These are phyloP conservation scores for Annulohypoxylon maeteangense DNA, from an alignment of 495 filamentous ascomycete species.

Conservation along the genomic window DNA sequence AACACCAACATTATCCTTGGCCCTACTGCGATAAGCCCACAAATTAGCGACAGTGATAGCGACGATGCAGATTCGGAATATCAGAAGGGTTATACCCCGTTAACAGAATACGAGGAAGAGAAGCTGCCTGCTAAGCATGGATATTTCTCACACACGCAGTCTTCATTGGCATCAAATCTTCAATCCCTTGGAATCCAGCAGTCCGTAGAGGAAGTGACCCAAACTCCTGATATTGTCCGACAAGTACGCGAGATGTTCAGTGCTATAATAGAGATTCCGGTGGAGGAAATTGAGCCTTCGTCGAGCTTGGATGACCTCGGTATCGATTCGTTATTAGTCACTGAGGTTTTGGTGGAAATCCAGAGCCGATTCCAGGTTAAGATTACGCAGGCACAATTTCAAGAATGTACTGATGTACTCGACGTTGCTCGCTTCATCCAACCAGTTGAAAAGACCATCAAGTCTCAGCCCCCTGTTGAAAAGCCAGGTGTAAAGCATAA, in stretches of 20 bases:
- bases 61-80: conserved; percentile 5
- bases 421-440: conserved; percentile 1
- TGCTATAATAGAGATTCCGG: conserved; percentile 4
- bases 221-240: neutral
- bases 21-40: neutral
- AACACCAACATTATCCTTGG: neutral
- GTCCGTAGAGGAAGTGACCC: neutral
- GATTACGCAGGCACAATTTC: conserved; percentile 1
- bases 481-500: neutral
- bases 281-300: neutral
- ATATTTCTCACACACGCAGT: neutral
- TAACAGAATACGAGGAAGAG: conserved; percentile 3
- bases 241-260: conserved; percentile 10
- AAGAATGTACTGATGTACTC: neutral
- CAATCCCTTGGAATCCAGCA: neutral
- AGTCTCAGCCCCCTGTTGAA: neutral
- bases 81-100: neutral
- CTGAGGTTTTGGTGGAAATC: conserved; percentile 1
- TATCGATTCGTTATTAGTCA: neutral
- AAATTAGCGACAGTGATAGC: conserved; percentile 2
- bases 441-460: neutral
- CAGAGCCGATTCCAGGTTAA: conserved; percentile 1
- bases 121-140: neutral
- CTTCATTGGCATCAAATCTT: neutral
- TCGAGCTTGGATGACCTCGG: conserved; percentile 3